Base-by-base conservation (phyloP, 2,329 filamentous ascomycete species). In the Dothiorella sarmentorum region DNA sequence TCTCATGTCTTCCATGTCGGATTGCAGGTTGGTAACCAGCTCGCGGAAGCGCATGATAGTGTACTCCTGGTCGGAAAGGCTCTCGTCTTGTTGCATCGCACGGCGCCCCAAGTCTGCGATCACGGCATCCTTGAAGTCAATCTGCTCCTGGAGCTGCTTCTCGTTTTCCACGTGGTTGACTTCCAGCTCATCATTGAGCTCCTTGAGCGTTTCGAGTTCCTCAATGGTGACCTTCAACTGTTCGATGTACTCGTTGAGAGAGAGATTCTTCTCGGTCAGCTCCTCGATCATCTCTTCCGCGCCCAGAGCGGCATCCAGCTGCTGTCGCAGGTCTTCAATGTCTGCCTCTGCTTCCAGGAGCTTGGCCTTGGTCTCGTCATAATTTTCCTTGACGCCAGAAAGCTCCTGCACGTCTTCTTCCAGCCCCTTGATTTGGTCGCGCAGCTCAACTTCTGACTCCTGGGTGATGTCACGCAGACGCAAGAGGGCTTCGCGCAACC, bases 281-380 rank as follows among this genome's bases (percentile, higher is more conserved):
- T 95, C 89, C 72, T 96, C 92, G 61, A 97, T 91, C 83, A 97
- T 93, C 65, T 95, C 89, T 70, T 97, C 94, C 11, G 91, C 90
- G 4, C 90, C 90, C 9, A 94, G 81, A 6, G 91, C 91, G 51
- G 89, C 90, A 66, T 99, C 92, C 2, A 99, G 83, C 72, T 97
- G 94, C 70, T 96, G 89, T 52, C 90, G 87, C 11, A 99, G 82
- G 66, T 97, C 90, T 63, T 94, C 88, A 40, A 94, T 85, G 35
- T 86, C 86, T 9, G 85, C 81, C 68, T 97, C 88, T 0, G 86
- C 83, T 56, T 88, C 83, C 3, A 83, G 74, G 10, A 97, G 76
- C 69, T 89, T 91, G 65, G 89, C 88, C 66, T 89, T 89, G 1
- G 85, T 82, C 11, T 82, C 77, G 22, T 86, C 82, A 64, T 88